phyloP scores from a whole-genome alignment of 768 basidiomycete genomes.

The Tulasnella sp. region DNA sequence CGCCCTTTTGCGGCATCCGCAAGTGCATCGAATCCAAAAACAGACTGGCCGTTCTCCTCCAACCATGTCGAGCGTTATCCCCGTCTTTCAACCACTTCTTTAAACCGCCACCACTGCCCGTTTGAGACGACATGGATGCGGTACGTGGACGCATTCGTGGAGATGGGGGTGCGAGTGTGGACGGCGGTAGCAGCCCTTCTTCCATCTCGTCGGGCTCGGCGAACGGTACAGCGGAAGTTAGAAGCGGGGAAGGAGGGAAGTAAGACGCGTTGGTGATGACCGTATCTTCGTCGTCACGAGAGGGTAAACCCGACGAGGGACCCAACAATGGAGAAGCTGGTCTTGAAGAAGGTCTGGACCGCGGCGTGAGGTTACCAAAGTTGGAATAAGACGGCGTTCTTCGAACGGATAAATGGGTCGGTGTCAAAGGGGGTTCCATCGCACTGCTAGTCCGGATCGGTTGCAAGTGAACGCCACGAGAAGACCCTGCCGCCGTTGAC shows the following conservation, averaged over 20 bases:
- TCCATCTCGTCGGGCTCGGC: slow-evolving; percentile 19
- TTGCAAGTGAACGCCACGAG: neutral
- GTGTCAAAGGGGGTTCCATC: slow-evolving; percentile 5
- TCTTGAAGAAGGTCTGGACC: slow-evolving; percentile 15
- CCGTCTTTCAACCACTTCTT: slow-evolving; percentile 27
- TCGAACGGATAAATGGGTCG: slow-evolving; percentile 26
- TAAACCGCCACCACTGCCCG: neutral
- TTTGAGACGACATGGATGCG: neutral
- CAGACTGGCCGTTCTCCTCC: slow-evolving; percentile 22
- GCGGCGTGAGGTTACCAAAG: slow-evolving; percentile 16
- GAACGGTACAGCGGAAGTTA: neutral
- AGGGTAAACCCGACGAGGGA: neutral
- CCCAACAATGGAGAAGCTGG: slow-evolving; percentile 24
- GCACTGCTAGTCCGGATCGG: neutral
- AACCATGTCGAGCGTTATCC: slow-evolving; percentile 20
- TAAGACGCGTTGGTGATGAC: neutral
- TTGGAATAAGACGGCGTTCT: slow-evolving; percentile 8
- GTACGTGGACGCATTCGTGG: neutral
- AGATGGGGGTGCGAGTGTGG: neutral
- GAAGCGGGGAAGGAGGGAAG: slow-evolving; percentile 20
- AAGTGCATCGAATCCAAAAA: slow-evolving; percentile 12
- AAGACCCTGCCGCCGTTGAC: neutral
- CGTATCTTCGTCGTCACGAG: slow-evolving; percentile 19
- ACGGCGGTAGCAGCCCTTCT: neutral
- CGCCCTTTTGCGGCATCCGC: neutral